A percentile compares a stretch with the other conserved stretches of the same genome.
Conservation (phyloP, 148 eudicot species). For the Cornus kousa region DNA sequence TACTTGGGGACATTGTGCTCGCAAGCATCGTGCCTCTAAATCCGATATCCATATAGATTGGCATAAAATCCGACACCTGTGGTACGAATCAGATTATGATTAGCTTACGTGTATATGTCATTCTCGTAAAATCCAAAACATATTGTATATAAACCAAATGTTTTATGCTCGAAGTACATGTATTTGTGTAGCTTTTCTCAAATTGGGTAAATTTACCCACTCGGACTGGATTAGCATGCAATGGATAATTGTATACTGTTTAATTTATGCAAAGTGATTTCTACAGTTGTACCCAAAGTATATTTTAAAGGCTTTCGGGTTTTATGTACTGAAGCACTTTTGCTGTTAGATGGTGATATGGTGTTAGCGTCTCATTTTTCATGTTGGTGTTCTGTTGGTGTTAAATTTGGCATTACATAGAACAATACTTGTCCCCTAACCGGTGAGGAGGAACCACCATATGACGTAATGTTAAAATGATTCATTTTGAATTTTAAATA, state of each 20-base stretch:
- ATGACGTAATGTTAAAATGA: too few species aligned
- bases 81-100: constrained; percentile 30
- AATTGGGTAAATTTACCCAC: not conserved
- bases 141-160: too few species aligned
- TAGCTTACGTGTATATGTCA: not conserved
- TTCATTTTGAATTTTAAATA: too few species aligned
- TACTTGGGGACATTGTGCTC: not conserved
- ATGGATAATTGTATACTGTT: not conserved
- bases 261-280: too few species aligned
- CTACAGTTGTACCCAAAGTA: too few species aligned
- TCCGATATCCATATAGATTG: constrained; percentile 29
- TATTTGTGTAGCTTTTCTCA: not conserved
- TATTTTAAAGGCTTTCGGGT: not conserved
- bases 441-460: too few species aligned
- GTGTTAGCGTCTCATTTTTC: too few species aligned
- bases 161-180: not conserved
- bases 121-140: not conserved
- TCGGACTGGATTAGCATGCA: too few species aligned
- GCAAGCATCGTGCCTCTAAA: not conserved
- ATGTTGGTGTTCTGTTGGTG: too few species aligned
- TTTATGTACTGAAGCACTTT: too few species aligned
- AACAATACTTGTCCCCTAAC: too few species aligned
- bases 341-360: not conserved
- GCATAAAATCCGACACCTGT: constrained; percentile 51
- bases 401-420: too few species aligned